Base-by-base conservation (phyloP, 1,284 basidiomycete species). In the Malassezia equina region DNA sequence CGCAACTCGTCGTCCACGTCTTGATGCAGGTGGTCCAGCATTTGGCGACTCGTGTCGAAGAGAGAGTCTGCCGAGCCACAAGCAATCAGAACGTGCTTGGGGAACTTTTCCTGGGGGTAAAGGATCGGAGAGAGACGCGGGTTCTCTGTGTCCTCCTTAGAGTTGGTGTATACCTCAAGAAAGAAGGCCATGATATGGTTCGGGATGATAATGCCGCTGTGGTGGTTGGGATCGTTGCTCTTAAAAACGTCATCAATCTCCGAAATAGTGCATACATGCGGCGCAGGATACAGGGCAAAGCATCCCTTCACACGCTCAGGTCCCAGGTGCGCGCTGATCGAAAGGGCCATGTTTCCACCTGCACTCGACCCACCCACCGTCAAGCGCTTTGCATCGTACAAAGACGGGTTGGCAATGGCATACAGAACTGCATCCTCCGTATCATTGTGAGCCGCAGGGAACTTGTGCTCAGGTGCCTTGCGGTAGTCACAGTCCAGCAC, bases 401-500 rank as follows among this genome's bases (percentile, higher is more conserved):
- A 17, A 3, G 54, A 12, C 3, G 60, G 60, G 46, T 63, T 54
- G 2, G 60, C 50, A 6, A 66, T 44, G 1, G 64, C 52, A 33
- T 60, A 59, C 27, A 52, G 51, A 46, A 64, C 55, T 1, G 50
- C 55, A 24, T 70, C 66, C 24, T 65, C 60, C 3, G 61, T 65
- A 43, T 70, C 64, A 23, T 71, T 51, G 19, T 59, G 50, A 21
- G 64, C 60, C 25, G 65, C 61, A 7, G 69, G 69, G 51, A 63
- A 70, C 23, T 65, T 63, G 36, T 60, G 36, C 52, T 63, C 62
- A 25, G 69, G 69, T 2, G 61, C 62, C 45, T 70, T 70, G 47
- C 67, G 64, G 32, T 71, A 71, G 43, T 68, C 67, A 32, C 60
- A 59, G 27, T 71, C 69, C 36, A 68, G 46, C 4, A 67, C 47